These are phyloP conservation scores for Candida pini DNA, from an alignment of 805 yeast genomes.

Conservation along the genomic window DNA sequence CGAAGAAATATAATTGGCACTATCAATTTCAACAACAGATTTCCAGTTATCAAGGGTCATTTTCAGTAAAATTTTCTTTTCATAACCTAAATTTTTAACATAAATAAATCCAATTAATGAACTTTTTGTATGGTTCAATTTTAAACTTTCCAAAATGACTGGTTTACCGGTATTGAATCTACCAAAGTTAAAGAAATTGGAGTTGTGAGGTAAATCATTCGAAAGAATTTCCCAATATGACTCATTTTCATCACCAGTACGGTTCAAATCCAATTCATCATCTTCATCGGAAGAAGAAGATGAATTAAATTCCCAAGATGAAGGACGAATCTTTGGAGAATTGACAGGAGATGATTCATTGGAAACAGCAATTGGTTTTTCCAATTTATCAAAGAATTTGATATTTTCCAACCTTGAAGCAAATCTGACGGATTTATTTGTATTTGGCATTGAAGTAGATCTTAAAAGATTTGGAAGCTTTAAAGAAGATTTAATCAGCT, in stretches of 20 bases:
- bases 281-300: conserved; percentile 15
- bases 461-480: conserved; percentile 38
- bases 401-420: conserved; percentile 56
- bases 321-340: conserved; percentile 15
- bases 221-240: conserved; percentile 26
- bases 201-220: conserved; percentile 27
- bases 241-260: conserved; percentile 16
- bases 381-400: conserved; percentile 57
- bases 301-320: conserved; percentile 26
- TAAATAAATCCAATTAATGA: conserved; percentile 36
- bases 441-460: conserved; percentile 45
- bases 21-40: conserved; percentile 25
- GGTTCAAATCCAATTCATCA: conserved; percentile 19
- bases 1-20: conserved; percentile 31
- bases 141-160: conserved; percentile 31
- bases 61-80: conserved; percentile 38
- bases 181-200: conserved; percentile 24
- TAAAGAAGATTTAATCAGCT: conserved; percentile 40
- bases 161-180: conserved; percentile 26
- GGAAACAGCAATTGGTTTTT: conserved; percentile 61
- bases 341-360: conserved; percentile 45
- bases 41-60: conserved; percentile 47
- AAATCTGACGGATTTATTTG: conserved; percentile 60
- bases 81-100: conserved; percentile 34
- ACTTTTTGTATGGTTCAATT: conserved; percentile 35